Evolutionary conservation across 1,284 basidiomycete genomes (phyloP), one percentile per base, ranked within the genome.

Genomic region (Sanghuangporus weigelae): DNA sequence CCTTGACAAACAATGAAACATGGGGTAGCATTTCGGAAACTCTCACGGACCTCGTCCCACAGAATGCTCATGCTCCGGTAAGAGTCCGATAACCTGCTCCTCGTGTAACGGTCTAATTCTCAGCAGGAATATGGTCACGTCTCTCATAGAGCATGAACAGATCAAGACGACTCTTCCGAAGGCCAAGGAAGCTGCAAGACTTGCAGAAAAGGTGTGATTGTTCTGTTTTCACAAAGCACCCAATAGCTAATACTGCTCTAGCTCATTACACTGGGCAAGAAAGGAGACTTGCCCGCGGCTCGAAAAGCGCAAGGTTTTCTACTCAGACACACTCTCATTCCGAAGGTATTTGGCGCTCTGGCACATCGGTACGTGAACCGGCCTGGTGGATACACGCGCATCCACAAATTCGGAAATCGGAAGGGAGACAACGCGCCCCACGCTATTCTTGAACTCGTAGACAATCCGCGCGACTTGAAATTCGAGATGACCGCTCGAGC

Each of bases 111-210:
- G 46, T 51, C 54, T 19, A 23, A 48, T 53, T 35, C 59, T 50
- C 39, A 53, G 63, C 39, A 95, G 96, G 68, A 98, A 98, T 76
- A 79, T 99, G 61, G 96, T 99, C 69, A 93, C 95, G 19, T 96
- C 95, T 14, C 83, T 99, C 55, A 84, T 99, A 66, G 87, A 98
- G 73, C 95, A 99, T 77, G 95, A 98, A 73, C 90, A 94, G 72
- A 96, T 99, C 74, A 91, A 92, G 74, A 99, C 97, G 5, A 99
- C 97, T 0, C 79, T 98, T 35, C 92, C 97, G 23, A 99, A 99
- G 76, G 97, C 97, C 1, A 90, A 92, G 73, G 95, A 98, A 73
- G 81, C 95, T 3, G 93, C 93, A 10, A 84, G 93, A 68, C 78
- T 97, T 61, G 95, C 95, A 48, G 97, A 99, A 74, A 97, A 97